phyloP scores from a whole-genome alignment of 164 flowering plant genomes.

The Echeveria elegans region DNA sequence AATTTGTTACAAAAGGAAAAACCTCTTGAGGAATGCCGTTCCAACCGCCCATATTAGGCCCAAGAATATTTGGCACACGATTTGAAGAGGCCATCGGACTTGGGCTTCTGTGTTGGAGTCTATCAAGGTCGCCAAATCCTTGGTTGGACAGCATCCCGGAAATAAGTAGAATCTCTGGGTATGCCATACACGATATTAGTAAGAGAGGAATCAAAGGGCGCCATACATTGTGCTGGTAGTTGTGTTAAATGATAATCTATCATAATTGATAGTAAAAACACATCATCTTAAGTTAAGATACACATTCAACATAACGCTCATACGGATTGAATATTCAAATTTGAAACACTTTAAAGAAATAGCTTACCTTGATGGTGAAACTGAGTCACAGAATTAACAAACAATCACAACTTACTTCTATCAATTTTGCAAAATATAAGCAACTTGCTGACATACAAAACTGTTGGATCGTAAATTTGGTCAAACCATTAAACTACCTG shows the following conservation, averaged over 20 bases:
- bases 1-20: no score
- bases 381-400: background rate
- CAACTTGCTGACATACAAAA: background rate
- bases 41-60: slow-evolving; percentile 76
- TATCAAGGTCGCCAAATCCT: slow-evolving; percentile 76
- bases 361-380: background rate
- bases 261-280: background rate
- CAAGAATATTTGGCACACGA: slow-evolving; percentile 52
- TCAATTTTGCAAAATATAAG: background rate
- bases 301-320: background rate
- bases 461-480: background rate
- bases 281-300: background rate
- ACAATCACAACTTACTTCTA: background rate
- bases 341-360: background rate
- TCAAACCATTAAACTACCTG: no score
- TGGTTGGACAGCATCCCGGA: slow-evolving; percentile 79
- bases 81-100: slow-evolving; percentile 89
- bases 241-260: background rate
- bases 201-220: background rate
- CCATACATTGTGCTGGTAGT: background rate
- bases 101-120: slow-evolving; percentile 85
- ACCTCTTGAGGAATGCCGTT: slow-evolving; percentile 84
- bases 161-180: slow-evolving; percentile 71
- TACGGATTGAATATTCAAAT: background rate
- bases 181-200: background rate